Evolutionary conservation across 1,284 basidiomycete species (phyloP).

Genomic region (Moesziomyces sp.): DNA sequence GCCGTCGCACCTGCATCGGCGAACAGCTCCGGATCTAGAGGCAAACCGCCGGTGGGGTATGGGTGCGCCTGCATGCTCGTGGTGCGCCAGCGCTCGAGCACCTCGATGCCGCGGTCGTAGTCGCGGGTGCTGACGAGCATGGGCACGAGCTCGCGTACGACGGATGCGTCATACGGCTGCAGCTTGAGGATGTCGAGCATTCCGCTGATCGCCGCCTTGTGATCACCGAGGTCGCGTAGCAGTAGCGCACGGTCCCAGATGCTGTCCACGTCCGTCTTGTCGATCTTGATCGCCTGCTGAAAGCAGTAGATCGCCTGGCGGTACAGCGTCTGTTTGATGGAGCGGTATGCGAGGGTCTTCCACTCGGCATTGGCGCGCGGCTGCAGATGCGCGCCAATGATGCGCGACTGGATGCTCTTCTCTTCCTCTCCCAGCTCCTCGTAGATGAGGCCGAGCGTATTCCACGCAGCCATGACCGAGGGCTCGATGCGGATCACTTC

Average conservation of each 20-base stretch:
- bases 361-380: slow-evolving; percentile 83
- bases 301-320: slow-evolving; percentile 93
- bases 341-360: slow-evolving; percentile 75
- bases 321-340: slow-evolving; percentile 76
- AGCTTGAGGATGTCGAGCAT: slow-evolving; percentile 80
- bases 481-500: slow-evolving; percentile 95
- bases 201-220: slow-evolving; percentile 80
- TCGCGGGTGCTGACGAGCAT: slow-evolving; percentile 80
- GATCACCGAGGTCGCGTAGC: slow-evolving; percentile 79
- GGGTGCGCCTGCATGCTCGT: slow-evolving; percentile 64
- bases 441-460: slow-evolving; percentile 83
- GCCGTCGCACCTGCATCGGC: slow-evolving; percentile 3
- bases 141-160: slow-evolving; percentile 81
- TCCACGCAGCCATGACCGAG: slow-evolving; percentile 83
- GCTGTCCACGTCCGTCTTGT: slow-evolving; percentile 83
- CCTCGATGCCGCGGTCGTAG: slow-evolving; percentile 74
- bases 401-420: slow-evolving; percentile 82
- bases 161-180: slow-evolving; percentile 81
- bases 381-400: slow-evolving; percentile 88
- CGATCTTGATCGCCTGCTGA: slow-evolving; percentile 81
- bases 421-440: slow-evolving; percentile 76
- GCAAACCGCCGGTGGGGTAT: slow-evolving; percentile 40
- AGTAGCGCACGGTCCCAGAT: slow-evolving; percentile 90
- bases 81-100: slow-evolving; percentile 76
- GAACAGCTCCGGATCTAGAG: slow-evolving; percentile 28